Evolutionary conservation across 2,329 filamentous ascomycete genomes (phyloP).

Genomic region (Ascochyta viciae-villosae): DNA sequence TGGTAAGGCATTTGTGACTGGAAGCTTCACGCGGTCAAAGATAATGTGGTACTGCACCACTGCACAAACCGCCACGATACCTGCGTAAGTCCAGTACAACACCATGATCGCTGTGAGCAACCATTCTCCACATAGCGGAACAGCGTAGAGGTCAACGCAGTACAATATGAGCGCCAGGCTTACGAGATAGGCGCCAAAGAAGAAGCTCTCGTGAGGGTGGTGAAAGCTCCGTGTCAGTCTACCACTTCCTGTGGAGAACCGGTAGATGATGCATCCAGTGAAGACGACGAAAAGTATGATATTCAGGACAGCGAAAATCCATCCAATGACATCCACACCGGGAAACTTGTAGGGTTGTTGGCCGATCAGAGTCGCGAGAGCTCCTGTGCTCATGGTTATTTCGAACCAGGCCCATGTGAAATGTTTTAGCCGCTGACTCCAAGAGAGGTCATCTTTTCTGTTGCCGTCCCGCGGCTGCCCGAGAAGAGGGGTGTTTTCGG

Average conservation of each 20-base stretch:
- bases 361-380: slow-evolving; percentile 67
- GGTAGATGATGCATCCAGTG: slow-evolving; percentile 65
- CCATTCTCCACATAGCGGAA: slow-evolving; percentile 62
- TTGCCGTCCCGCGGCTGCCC: slow-evolving; percentile 9
- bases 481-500: slow-evolving; percentile 9
- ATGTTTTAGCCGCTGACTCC: slow-evolving; percentile 31
- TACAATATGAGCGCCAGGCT: slow-evolving; percentile 56
- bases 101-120: slow-evolving; percentile 66
- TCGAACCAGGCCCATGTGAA: slow-evolving; percentile 71
- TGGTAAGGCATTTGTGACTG: slow-evolving; percentile 49
- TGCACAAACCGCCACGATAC: slow-evolving; percentile 51
- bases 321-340: slow-evolving; percentile 68
- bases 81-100: slow-evolving; percentile 74
- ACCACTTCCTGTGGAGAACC: slow-evolving; percentile 60
- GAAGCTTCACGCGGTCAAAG: slow-evolving; percentile 76
- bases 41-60: slow-evolving; percentile 99
- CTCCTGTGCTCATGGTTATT: slow-evolving; percentile 76
- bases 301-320: slow-evolving; percentile 71
- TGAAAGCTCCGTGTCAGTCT: slow-evolving; percentile 62
- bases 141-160: slow-evolving; percentile 64
- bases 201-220: slow-evolving; percentile 72
- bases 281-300: slow-evolving; percentile 67
- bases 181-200: slow-evolving; percentile 74
- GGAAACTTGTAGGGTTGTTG: slow-evolving; percentile 66
- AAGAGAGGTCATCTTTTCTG: slow-evolving; percentile 20